Percentiles rank a stretch among this genome's conserved stretches.
phyloP scores from a whole-genome alignment of 2,329 filamentous ascomycete species.

The Teratosphaeria nubilosa region DNA sequence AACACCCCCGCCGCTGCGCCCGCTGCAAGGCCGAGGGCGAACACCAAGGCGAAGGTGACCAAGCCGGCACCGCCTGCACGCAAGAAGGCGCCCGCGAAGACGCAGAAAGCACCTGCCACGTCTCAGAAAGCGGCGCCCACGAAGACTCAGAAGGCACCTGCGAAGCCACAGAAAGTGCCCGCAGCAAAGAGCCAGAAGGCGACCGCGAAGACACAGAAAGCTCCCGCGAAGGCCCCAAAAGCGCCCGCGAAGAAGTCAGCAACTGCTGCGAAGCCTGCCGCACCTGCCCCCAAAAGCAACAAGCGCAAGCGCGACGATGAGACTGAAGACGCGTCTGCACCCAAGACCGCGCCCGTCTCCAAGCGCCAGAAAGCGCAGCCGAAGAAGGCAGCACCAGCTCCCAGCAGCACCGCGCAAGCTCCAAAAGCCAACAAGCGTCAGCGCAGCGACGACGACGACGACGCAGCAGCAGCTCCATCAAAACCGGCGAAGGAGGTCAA shows the following conservation, averaged over 20 bases:
- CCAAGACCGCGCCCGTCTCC: neutral
- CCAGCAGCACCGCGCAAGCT: constrained; percentile 2
- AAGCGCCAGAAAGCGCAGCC: constrained; percentile 2
- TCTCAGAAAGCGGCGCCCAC: constrained; percentile 3
- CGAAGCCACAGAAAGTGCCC: neutral
- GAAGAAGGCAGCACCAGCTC: neutral
- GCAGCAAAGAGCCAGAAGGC: constrained; percentile 3
- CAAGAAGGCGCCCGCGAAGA: constrained; percentile 3
- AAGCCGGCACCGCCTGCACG: constrained; percentile 5
- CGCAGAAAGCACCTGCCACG: constrained; percentile 4
- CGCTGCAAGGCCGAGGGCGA: constrained; percentile 4
- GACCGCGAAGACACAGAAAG: constrained; percentile 1
- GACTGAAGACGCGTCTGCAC: neutral
- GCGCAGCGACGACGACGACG: constrained; percentile 8
- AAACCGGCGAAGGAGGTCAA: constrained; percentile 12
- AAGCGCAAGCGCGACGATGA: constrained; percentile 14
- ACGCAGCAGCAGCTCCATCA: constrained; percentile 1
- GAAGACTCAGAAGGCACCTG: constrained; percentile 3
- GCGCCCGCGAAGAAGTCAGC: constrained; percentile 1
- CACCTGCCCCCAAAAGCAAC: neutral
- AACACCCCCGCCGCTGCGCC: neutral
- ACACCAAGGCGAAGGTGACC: constrained; percentile 9
- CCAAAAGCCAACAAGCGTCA: neutral
- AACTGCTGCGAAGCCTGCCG: neutral
- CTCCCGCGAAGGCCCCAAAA: constrained; percentile 5